Base-by-base conservation (phyloP, 2,329 filamentous ascomycete genomes). In the Epichloe aotearoae region DNA sequence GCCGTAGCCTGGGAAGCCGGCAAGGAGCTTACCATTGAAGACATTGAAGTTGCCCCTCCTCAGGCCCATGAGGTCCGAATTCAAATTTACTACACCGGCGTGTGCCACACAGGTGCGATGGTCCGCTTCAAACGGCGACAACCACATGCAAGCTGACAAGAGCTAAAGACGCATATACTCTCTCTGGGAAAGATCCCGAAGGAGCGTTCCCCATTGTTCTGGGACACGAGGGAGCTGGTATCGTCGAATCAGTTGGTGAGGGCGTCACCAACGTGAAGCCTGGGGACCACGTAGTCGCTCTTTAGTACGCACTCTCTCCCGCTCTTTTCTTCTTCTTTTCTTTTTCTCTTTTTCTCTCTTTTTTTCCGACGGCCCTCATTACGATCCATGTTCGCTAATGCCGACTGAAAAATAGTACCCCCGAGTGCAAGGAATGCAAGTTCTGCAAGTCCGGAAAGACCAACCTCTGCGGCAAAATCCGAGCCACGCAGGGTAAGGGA, bases 361-460 rank as follows among this genome's bases (percentile, higher is more conserved):
- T 4, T 30, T n/a, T 19, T n/a, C 11, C 30, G 30, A 30, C 30
- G 10, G 30, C 30, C 30, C 30, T 30, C 30, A 10, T 30, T 30
- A 30, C 30, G 30, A 30, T 11, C 10, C 26, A 11, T 44, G 11
- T 33, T 33, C n/a, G 8, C 34, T 46, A 38, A 46, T 2, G 8
- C 11, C 19, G 23, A 20, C 14, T 1, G 11, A 41, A 12, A 19
- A 36, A 2, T 11, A 95, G 89, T 77, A 97, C 90, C 45, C 93
- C 93, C 58, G 91, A 97, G 75, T 97, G 93, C 76, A 77, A 81
- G 60, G 91, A 97, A 71, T 98, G 93, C 83, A 97, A 97, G 76
- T 97, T 97, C 80, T 98, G 93, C 84, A 93, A 88, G 72, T 97
- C 91, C 41, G 93, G 91, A 73, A 98, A 98, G 83, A 97, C 91